Base-by-base conservation (phyloP, 1,139 yeast genomes). In the Lodderomyces beijingensis region DNA sequence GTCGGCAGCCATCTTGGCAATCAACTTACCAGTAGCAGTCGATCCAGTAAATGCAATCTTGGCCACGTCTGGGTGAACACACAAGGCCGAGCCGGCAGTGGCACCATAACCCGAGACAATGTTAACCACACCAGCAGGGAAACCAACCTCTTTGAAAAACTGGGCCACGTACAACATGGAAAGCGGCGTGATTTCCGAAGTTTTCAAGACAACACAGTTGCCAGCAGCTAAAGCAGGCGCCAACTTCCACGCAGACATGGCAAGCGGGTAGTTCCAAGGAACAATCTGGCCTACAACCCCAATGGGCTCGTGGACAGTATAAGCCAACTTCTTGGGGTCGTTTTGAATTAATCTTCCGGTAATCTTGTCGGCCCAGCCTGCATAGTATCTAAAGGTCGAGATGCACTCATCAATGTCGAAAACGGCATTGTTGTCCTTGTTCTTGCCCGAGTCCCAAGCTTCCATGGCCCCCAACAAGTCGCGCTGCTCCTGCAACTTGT, bases 311-410 rank as follows among this genome's bases (percentile, higher is more conserved):
- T 81, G 85, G 36, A 82, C 61, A 25, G 95, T 84, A 63, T 81
- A 84, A 14, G 85, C 86, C 47, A 84, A 69, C 57, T 80, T 79
- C 38, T 70, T 70, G 22, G 78, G 74, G 49, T 78, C 81, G 37
- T 81, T 77, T 49, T 79, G 77, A 47, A 84, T 76, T 35, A 77
- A 71, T 47, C 71, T 71, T 24, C 95, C 95, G 38, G 72, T 76
- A 38, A 82, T 57, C 60, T 84, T 83, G 59, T 85, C 95, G 29
- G 91, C 84, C 78, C 85, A 83, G 12, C 94, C 93, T 28, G 91
- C 94, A 49, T 74, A 82, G 57, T 83, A 83, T 51, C 77, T 70
- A 57, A 78, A 65, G 43, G 73, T 74, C 39, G 62, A 65, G 47
- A 75, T 65, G 41, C 79, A 67, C 49, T 77, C 77, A 26, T 61